Evolutionary conservation across 2,329 filamentous ascomycete species (phyloP), one percentile per base, ranked within the genome.

Genomic region (Coniella lustricola): DNA sequence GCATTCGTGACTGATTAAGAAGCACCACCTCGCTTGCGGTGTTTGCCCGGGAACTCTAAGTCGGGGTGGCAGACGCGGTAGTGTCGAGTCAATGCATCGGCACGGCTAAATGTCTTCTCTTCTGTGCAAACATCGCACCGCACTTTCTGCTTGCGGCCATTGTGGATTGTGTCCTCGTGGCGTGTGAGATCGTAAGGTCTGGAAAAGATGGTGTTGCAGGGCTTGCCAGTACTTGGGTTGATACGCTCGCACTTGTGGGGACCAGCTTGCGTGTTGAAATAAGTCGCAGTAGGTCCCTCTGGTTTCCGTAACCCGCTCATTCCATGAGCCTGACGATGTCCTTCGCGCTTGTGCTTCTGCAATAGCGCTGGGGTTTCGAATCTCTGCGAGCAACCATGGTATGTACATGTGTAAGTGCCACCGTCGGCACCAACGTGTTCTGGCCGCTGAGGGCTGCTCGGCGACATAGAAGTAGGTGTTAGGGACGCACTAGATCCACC

Each of bases 131-230:
- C 71, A 54, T 90, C 83, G 67, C 93, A 98, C 38, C 89, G 84
- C 7, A 96, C 90, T 72, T 97, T 97, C 65, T 90, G 84, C 74
- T 96, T 96, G 59, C 87, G 82, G 1, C 83, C 84, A 59, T 96
- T 96, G 76, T 97, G 93, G 55, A 97, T 97, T 0, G 93, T 97
- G 57, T 96, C 91, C 65, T 98, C 93, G 63, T 98, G 93, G 18
- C 93, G 79, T 0, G 93, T 98, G 45, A 98, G 76, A 66, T 98
- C 93, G 73, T 98, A 98, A 1, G 93, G 93, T 17, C 93, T 77
- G 1, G 91, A 96, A 67, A 98, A 97, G 46, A 95, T 76, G 0
- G 90, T 94, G 64, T 88, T 91, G 76, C 93, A 97, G 0, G 90
- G 85, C 70, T 96, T 96, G 55, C 89, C 88, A 0, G 93, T 97